Percentiles rank a stretch among this genome's conserved stretches.
phyloP scores from a whole-genome alignment of 192 early-diverging fungal genomes.

The Rhizophlyctis rosea region DNA sequence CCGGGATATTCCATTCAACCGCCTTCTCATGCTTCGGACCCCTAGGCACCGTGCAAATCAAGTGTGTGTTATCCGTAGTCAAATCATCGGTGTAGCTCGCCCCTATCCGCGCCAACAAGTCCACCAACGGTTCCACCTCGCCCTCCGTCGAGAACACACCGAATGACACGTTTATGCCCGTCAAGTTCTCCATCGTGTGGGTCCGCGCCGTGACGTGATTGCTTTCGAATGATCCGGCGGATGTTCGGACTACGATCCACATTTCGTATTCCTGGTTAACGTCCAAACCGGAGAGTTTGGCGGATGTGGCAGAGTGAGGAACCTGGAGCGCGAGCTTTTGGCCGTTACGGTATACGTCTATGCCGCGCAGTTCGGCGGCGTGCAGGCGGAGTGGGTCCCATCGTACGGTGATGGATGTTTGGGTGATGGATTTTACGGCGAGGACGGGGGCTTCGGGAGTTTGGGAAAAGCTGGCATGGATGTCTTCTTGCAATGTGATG shows the following conservation, averaged over 20 bases:
- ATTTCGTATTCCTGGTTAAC: slow-evolving; percentile 89
- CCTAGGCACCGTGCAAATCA: slow-evolving; percentile 79
- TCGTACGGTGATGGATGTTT: slow-evolving; percentile 82
- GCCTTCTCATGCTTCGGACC: slow-evolving; percentile 88
- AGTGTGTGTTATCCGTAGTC: slow-evolving; percentile 84
- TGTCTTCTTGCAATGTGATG: slow-evolving; percentile 80
- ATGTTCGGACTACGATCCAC: slow-evolving; percentile 85
- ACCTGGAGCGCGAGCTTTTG: slow-evolving; percentile 68
- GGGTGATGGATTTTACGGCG: slow-evolving; percentile 62
- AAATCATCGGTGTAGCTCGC: slow-evolving; percentile 85
- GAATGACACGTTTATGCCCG: slow-evolving; percentile 95
- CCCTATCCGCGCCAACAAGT: slow-evolving; percentile 73
- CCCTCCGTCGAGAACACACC: slow-evolving; percentile 77
- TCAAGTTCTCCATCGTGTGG: slow-evolving; percentile 94
- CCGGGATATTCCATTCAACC: slow-evolving; percentile 84
- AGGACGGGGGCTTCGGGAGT: slow-evolving; percentile 79
- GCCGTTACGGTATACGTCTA: slow-evolving; percentile 91
- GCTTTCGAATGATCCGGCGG: slow-evolving; percentile 78
- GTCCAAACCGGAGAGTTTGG: slow-evolving; percentile 87
- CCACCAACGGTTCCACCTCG: slow-evolving; percentile 74
- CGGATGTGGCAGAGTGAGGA: slow-evolving; percentile 39
- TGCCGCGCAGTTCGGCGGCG: slow-evolving; percentile 73
- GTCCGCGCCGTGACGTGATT: slow-evolving; percentile 76
- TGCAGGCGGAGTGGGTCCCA: slow-evolving; percentile 90
- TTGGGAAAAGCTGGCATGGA: slow-evolving; percentile 72